Evolutionary conservation across 306 rosid species (phyloP).

Genomic region (Alnus glutinosa): DNA sequence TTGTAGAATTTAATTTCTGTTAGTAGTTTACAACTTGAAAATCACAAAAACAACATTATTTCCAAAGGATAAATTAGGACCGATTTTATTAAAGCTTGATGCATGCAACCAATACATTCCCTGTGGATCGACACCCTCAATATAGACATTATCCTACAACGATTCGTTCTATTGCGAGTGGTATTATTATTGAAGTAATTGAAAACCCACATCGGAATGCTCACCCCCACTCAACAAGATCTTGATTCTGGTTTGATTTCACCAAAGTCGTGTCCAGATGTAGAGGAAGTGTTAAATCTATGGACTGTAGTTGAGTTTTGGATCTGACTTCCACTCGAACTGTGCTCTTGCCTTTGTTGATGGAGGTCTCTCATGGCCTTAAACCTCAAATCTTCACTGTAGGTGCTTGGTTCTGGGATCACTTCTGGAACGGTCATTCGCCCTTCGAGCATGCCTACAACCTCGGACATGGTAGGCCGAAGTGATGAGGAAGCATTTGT

Average conservation of each 20-base stretch:
- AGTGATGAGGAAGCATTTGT: constrained; percentile 57
- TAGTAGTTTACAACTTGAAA: too few species aligned
- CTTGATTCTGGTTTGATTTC: constrained; percentile 28
- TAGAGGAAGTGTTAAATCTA: constrained; percentile 37
- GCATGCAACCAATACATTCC: too few species aligned
- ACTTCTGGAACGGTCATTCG: constrained; percentile 40
- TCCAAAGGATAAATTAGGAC: too few species aligned
- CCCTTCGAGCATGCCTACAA: constrained; percentile 71
- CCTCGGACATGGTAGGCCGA: constrained; percentile 76
- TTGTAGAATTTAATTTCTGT: too few species aligned
- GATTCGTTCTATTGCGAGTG: too few species aligned
- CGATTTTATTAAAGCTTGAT: too few species aligned
- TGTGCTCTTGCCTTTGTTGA: constrained; percentile 27
- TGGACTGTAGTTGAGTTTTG: constrained; percentile 35
- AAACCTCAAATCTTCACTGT: constrained; percentile 60
- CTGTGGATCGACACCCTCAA: too few species aligned
- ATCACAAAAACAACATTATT: too few species aligned
- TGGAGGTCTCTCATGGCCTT: constrained; percentile 75
- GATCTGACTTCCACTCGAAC: constrained; percentile 38
- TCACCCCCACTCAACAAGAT: constrained; percentile 23
- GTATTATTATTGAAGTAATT: too few species aligned
- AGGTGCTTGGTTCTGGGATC: constrained; percentile 45
- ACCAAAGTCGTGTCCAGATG: constrained; percentile 33
- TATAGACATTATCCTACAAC: too few species aligned
- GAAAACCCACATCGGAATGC: too few species aligned